These are phyloP conservation scores for Pseudoscleropodium purum DNA, from an alignment of 225 moss, liverwort and hornwort species.

Conservation along the genomic window DNA sequence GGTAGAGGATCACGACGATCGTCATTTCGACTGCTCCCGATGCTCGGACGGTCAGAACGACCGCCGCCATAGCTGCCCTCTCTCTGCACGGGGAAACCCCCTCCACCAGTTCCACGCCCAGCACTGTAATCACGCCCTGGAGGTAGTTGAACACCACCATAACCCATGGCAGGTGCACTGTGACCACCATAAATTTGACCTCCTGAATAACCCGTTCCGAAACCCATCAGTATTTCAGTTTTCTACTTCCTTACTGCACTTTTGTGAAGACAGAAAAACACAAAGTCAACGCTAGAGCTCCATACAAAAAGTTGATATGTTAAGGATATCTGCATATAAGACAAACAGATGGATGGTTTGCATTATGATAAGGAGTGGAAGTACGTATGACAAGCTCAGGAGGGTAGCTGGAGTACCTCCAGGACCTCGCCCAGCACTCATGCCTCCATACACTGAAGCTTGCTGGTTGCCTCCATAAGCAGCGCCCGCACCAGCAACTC, in stretches of 20 bases:
- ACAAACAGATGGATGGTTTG: not conserved
- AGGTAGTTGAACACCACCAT: conserved; percentile 90
- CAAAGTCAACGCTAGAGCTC: not conserved
- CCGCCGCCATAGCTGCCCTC: conserved; percentile 53
- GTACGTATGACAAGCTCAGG: not conserved
- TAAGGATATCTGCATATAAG: not conserved
- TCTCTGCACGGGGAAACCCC: conserved; percentile 70
- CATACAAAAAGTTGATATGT: not conserved
- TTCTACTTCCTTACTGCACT: not conserved
- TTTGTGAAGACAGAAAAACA: not conserved
- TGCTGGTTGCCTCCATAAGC: conserved; percentile 76
- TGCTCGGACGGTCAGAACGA: conserved; percentile 93
- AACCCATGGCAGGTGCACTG: conserved; percentile 72
- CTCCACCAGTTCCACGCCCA: conserved; percentile 83
- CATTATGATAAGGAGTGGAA: not conserved
- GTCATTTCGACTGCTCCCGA: conserved; percentile 90
- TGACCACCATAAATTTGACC: conserved; percentile 76
- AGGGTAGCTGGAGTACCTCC: conserved; percentile 24
- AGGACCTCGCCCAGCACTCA: conserved; percentile 77
- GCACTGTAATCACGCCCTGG: conserved; percentile 96
- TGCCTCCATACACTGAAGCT: conserved; percentile 75
- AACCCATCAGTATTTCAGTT: not conserved
- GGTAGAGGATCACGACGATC: conserved; percentile 81
- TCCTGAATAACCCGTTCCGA: conserved; percentile 12
- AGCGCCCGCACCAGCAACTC: conserved; percentile 36